Percentiles rank a stretch among this genome's conserved stretches.
These are phyloP conservation scores for Talaromyces sp. DNA, from an alignment of 2,329 filamentous ascomycete species.

Conservation along the genomic window DNA sequence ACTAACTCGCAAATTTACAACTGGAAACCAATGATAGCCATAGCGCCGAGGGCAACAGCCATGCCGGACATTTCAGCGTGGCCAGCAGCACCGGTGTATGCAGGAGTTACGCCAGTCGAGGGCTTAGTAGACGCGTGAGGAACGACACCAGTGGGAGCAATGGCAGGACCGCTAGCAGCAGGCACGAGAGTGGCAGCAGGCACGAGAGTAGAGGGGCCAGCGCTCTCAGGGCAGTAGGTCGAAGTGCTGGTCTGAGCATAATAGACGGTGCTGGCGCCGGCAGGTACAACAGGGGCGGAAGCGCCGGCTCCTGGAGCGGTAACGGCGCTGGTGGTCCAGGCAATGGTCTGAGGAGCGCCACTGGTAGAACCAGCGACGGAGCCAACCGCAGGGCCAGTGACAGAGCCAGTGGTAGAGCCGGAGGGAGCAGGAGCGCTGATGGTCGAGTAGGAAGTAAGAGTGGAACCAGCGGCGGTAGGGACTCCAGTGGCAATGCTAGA, in stretches of 20 bases:
- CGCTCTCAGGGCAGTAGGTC: constrained; percentile 13
- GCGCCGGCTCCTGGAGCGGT: background rate
- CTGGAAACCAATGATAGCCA: constrained; percentile 22
- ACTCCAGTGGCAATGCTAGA: background rate
- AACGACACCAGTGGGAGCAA: constrained; percentile 10
- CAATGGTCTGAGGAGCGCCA: background rate
- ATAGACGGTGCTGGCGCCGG: constrained; percentile 7
- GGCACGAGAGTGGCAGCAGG: constrained; percentile 8
- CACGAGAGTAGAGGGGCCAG: constrained; percentile 11
- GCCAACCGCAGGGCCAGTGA: too few relatives aligned
- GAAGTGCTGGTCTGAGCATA: constrained; percentile 10
- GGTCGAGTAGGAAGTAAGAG: background rate
- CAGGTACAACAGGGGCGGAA: background rate
- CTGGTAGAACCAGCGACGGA: too few relatives aligned
- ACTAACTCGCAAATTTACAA: constrained; percentile 17
- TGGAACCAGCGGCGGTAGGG: background rate
- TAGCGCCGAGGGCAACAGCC: constrained; percentile 21
- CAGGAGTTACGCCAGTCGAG: background rate
- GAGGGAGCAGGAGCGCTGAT: background rate
- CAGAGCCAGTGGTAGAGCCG: background rate
- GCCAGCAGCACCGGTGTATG: constrained; percentile 25
- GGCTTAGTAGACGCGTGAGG: constrained; percentile 12
- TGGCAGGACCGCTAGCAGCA: background rate
- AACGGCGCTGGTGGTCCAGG: background rate
- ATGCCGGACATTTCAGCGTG: constrained; percentile 21